A percentile compares a stretch with the other conserved stretches of the same genome.
Conservation (phyloP, 306 rosid species). For the Quercus berberidifolia region DNA sequence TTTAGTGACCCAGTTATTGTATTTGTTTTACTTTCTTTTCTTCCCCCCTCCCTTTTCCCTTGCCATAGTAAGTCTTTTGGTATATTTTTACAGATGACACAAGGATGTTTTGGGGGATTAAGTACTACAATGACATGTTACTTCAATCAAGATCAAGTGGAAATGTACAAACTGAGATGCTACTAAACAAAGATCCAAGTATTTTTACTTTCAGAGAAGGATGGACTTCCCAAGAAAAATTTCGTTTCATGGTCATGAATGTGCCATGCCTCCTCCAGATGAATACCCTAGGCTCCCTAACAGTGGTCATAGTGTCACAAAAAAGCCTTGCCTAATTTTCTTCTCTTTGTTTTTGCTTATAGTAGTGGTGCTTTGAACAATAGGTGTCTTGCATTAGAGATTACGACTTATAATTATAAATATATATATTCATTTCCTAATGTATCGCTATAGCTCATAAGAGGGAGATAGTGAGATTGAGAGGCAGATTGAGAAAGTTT, state of each 20-base stretch:
- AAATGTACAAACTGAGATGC: too few relatives aligned
- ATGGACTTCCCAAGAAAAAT: constrained; percentile 77
- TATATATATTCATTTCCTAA: background rate
- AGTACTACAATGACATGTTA: too few relatives aligned
- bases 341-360: background rate
- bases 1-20: too few relatives aligned
- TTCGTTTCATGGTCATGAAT: constrained; percentile 73
- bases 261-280: constrained; percentile 82
- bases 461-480: too few relatives aligned
- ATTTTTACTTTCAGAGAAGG: background rate
- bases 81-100: too few relatives aligned
- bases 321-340: background rate
- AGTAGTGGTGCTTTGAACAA: background rate
- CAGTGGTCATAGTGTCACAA: constrained; percentile 13
- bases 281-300: constrained; percentile 63
- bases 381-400: background rate
- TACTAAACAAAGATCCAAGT: too few relatives aligned
- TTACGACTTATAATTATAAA: background rate
- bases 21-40: too few relatives aligned
- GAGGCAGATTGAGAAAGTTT: too few relatives aligned
- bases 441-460: background rate
- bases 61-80: too few relatives aligned
- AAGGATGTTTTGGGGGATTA: too few relatives aligned
- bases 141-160: too few relatives aligned
- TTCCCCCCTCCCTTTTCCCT: too few relatives aligned